Evolutionary conservation across 140 eudicot genomes (phyloP), one percentile per base, ranked within the genome.

Genomic region (Cichorium intybus): DNA sequence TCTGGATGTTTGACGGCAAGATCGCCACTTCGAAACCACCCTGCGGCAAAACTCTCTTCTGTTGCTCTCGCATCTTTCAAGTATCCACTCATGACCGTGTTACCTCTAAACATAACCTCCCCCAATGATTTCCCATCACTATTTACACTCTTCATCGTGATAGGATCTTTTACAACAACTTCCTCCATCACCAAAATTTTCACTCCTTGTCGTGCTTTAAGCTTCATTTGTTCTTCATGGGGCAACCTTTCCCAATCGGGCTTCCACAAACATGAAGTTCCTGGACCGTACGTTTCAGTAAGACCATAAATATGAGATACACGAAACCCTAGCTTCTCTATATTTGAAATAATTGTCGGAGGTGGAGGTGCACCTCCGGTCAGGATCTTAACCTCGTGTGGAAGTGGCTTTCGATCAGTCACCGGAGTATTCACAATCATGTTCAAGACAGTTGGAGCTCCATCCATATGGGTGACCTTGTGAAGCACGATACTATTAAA

Each of bases 311-410:
- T 31, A 54, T 79, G 84, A 10, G 63, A 24, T 0, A 79, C 76
- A 24, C 52, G 46, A 34, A 79, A 79, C 6, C 84, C 84, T 3
- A 79, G 57, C 31, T 70, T 58, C 62, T 69, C 84, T 5, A 75
- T 75, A 60, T 53, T 64, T 9, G 15, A 29, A 1, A 79, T 64
- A 7, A 79, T 15, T 10, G 56, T 39, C 9, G 73, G 57, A 18
- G 84, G 84, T 16, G 84, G 84, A 5, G 84, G 84, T 23, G 84
- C 69, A 14, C 84, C 84, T 15, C 77, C 84, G 4, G 84, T 79
- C 62, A 79, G 12, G 20, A 79, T 75, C 20, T 75, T 66, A 1
- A 79, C 84, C 48, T 15, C 52, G 56, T 51, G 72, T 28, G 83
- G 72, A 41, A 78, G 72, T 14, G 21, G 76, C 24, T 45, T 78